phyloP scores from a whole-genome alignment of 768 basidiomycete species.

The Leucocoprinus birnbaumii region DNA sequence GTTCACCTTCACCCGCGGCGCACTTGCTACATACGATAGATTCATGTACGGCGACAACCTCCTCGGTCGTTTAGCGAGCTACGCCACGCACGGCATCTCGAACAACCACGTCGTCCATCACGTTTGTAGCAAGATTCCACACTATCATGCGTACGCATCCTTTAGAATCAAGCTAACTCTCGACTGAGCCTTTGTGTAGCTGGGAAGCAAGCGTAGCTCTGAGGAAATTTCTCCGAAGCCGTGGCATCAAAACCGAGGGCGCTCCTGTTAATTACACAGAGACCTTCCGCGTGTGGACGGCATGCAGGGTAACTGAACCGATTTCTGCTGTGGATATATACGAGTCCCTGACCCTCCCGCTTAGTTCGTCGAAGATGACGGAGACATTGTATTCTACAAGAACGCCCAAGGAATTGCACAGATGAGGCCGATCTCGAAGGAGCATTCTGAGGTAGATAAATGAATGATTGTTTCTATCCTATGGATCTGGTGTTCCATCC shows the following conservation, averaged over 20 bases:
- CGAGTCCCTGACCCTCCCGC: too few species aligned
- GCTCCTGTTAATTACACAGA: slow-evolving; percentile 79
- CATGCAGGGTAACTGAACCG: slow-evolving; percentile 71
- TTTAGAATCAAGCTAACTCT: too few species aligned
- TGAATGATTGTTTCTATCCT: too few species aligned
- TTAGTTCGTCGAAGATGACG: slow-evolving; percentile 92
- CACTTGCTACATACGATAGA: slow-evolving; percentile 83
- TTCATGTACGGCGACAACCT: slow-evolving; percentile 75
- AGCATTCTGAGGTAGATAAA: too few species aligned
- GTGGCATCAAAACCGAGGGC: slow-evolving; percentile 64
- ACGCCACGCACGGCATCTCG: slow-evolving; percentile 87
- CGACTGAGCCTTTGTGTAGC: slow-evolving; percentile 27
- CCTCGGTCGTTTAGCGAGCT: slow-evolving; percentile 83
- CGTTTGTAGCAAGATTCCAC: slow-evolving; percentile 92
- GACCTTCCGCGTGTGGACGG: slow-evolving; percentile 70
- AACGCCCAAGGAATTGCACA: slow-evolving; percentile 78
- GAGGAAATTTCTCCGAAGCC: slow-evolving; percentile 66
- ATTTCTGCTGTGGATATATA: background rate
- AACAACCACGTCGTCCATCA: slow-evolving; percentile 95
- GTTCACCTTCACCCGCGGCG: slow-evolving; percentile 94
- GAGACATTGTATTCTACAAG: slow-evolving; percentile 89
- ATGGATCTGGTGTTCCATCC: too few species aligned
- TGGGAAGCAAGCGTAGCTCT: slow-evolving; percentile 92
- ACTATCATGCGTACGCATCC: slow-evolving; percentile 71
- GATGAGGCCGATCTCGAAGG: slow-evolving; percentile 61